A percentile compares a stretch with the other conserved stretches of the same genome.
Evolutionary conservation across 495 filamentous ascomycete species (phyloP).

Genomic region (Aspergillus carlsbadensis): DNA sequence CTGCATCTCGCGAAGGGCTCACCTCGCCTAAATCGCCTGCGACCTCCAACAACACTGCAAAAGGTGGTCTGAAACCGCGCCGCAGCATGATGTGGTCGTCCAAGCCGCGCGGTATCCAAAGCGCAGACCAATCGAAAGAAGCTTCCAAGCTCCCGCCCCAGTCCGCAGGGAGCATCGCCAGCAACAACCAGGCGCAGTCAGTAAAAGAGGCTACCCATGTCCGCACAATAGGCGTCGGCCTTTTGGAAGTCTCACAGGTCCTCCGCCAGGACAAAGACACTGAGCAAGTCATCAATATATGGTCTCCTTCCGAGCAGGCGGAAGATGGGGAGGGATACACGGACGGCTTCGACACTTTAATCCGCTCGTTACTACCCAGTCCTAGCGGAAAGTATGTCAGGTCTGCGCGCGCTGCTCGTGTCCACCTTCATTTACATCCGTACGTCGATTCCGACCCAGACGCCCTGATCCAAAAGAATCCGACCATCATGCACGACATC

Average conservation of each 20-base stretch:
- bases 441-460: slow-evolving; percentile 77
- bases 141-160: slow-evolving; percentile 45
- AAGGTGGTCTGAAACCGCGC: slow-evolving; percentile 53
- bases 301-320: slow-evolving; percentile 62
- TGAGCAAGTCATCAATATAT: slow-evolving; percentile 77
- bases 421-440: slow-evolving; percentile 73
- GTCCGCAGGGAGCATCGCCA: slow-evolving; percentile 59
- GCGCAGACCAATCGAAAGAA: slow-evolving; percentile 39
- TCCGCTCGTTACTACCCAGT: slow-evolving; percentile 73
- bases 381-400: slow-evolving; percentile 70
- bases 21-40: slow-evolving; percentile 29
- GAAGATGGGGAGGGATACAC: slow-evolving; percentile 50
- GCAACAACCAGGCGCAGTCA: slow-evolving; percentile 43
- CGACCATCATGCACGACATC: slow-evolving; percentile 81
- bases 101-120: slow-evolving; percentile 32
- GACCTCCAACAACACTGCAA: slow-evolving; percentile 30
- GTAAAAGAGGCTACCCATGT: slow-evolving; percentile 50
- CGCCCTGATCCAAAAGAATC: slow-evolving; percentile 76
- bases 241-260: slow-evolving; percentile 74
- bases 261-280: slow-evolving; percentile 73
- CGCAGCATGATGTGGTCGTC: slow-evolving; percentile 83
- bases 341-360: slow-evolving; percentile 73
- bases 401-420: slow-evolving; percentile 63
- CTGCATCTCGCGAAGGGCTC: slow-evolving; percentile 39
- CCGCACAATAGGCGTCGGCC: slow-evolving; percentile 76